A percentile compares a stretch with the other conserved stretches of the same genome.
These are phyloP conservation scores for Noccaea bulbosa DNA, from an alignment of 345 rosid species.

Conservation along the genomic window DNA sequence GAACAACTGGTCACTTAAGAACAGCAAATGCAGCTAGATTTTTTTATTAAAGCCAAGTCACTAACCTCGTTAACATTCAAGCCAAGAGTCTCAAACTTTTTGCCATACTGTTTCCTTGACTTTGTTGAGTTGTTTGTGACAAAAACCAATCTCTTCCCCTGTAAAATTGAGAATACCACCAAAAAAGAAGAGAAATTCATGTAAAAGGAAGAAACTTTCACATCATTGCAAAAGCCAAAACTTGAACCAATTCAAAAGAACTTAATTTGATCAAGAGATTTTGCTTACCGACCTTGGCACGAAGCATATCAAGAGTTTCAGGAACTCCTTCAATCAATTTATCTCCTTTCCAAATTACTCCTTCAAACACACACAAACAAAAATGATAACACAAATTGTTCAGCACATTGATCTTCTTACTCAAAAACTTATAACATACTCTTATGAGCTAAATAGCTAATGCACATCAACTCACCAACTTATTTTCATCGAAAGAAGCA, in stretches of 20 bases:
- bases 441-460: not conserved
- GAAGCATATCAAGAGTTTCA: slow-evolving; percentile 92
- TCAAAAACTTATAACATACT: not conserved
- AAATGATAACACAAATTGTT: not conserved
- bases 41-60: not conserved
- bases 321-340: slow-evolving; percentile 94
- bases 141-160: slow-evolving; percentile 95
- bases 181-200: not conserved
- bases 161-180: not conserved
- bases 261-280: not conserved
- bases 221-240: not conserved
- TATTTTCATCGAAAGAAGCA: not conserved
- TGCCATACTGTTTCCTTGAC: slow-evolving; percentile 96
- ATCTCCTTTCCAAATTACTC: slow-evolving; percentile 99
- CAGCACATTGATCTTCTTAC: not conserved
- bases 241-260: not conserved
- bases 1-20: no score
- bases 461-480: not conserved
- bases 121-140: slow-evolving; percentile 97
- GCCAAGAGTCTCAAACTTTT: slow-evolving; percentile 93
- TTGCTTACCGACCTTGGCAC: slow-evolving; percentile 69
- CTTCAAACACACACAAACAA: slow-evolving; percentile 47
- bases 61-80: slow-evolving; percentile 76
- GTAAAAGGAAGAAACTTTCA: not conserved
- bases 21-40: no score